Evolutionary conservation across 805 yeast genomes (phyloP), one percentile per base, ranked within the genome.

Genomic region (Kuraishia piskuri): DNA sequence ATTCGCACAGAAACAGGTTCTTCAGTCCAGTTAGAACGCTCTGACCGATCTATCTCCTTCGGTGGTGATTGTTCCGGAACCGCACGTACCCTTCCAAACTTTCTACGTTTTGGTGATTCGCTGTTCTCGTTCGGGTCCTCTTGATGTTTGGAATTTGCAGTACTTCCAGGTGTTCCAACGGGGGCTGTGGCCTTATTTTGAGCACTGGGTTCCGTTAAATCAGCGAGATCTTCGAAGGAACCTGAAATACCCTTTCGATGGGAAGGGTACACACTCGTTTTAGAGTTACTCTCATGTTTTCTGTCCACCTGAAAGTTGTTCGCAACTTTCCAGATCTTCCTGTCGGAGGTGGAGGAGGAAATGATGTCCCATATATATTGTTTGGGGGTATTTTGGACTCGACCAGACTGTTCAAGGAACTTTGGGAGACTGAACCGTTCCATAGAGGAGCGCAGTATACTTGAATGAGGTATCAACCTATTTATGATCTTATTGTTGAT

Each of bases 391-490:
- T 24, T 44, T 7, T n/a, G n/a, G n/a, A n/a, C n/a, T n/a, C n/a
- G n/a, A n/a, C 17, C 24, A 49, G 40, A 48, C 48, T 22, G 47
- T 17, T 12, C 46, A 31, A 36, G 24, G 20, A 25, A 49, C 14
- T 17, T 23, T 31, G 47, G 36, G 17, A 21, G 36, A 23, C 49
- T 52, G 23, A 52, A 54, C 22, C 24, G 25, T 17, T 37, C 23
- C 19, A 56, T 21, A 2, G 52, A 40, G 14, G 54, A 40, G 7
- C 54, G 23, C 37, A 56, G 36, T 4, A 9, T 26, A 21, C 51
- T 46, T 5, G 50, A 31, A 17, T 23, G 46, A 20, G 57, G 59
- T 45, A 56, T 53, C 8, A 56, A 21, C 50, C 44, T 53, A n/a
- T 40, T 24, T 14, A 56, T 19, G 6, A 44, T 50, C 31, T 53